Conservation (phyloP, 306 rosid genomes). For the Datisca glomerata region DNA sequence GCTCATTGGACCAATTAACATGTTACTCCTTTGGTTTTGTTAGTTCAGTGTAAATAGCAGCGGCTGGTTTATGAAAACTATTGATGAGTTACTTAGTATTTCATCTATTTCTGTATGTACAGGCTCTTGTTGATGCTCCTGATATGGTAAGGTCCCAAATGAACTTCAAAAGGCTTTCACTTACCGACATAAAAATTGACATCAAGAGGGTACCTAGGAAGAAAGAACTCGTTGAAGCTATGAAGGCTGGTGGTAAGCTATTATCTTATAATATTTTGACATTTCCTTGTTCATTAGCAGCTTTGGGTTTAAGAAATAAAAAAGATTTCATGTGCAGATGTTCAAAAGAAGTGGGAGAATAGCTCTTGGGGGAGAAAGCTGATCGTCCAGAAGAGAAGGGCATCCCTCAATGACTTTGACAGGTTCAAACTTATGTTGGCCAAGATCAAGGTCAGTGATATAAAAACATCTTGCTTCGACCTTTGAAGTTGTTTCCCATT, state of each 20-base stretch:
- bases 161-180: conserved; percentile 88
- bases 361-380: conserved; percentile 93
- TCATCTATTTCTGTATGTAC: neutral
- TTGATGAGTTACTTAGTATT: neutral
- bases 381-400: conserved; percentile 76
- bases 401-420: conserved; percentile 69
- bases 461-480: no score
- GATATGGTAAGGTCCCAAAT: conserved; percentile 68
- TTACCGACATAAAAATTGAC: conserved; percentile 82
- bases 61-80: neutral
- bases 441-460: conserved; percentile 67
- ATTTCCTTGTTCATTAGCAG: neutral
- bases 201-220: conserved; percentile 88
- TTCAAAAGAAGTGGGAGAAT: conserved; percentile 95
- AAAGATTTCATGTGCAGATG: conserved; percentile 43
- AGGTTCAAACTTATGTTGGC: conserved; percentile 95
- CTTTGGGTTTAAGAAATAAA: no score
- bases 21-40: neutral
- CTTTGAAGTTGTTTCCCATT: neutral
- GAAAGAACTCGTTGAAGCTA: conserved; percentile 78
- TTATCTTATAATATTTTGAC: neutral
- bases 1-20: neutral
- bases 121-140: conserved; percentile 96
- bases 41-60: neutral
- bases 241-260: conserved; percentile 71